A percentile compares a stretch with the other conserved stretches of the same genome.
Evolutionary conservation across 2,329 filamentous ascomycete species (phyloP).

Genomic region (Mariannaea elegans): DNA sequence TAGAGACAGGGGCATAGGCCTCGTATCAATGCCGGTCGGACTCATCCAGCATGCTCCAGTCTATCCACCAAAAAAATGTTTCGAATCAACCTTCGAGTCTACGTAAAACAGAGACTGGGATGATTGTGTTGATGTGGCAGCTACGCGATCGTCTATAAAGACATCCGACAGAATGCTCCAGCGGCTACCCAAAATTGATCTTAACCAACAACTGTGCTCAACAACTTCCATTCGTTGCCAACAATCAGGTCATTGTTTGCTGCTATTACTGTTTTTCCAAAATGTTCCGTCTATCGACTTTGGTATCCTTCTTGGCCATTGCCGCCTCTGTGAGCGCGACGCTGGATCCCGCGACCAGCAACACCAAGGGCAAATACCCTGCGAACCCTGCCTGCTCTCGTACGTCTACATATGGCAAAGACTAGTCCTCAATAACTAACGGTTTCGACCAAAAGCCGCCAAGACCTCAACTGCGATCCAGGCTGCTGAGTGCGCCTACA

Average conservation of each 20-base stretch:
- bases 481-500: conserved; percentile 38
- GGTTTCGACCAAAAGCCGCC: conserved; percentile 13
- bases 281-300: conserved; percentile 33
- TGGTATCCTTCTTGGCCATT: conserved; percentile 32
- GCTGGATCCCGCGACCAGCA: conserved; percentile 35
- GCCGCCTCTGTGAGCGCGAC: conserved; percentile 34
- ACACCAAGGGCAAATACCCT: conserved; percentile 38
- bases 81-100: background rate
- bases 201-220: background rate
- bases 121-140: background rate
- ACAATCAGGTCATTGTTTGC: background rate
- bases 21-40: background rate
- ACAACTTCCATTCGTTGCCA: background rate
- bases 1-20: background rate
- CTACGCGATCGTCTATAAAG: background rate
- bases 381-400: conserved; percentile 29
- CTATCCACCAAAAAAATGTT: background rate
- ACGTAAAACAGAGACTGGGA: background rate
- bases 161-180: background rate
- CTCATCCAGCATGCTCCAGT: background rate
- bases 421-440: background rate
- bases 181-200: background rate
- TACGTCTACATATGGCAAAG: conserved; percentile 1
- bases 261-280: background rate
- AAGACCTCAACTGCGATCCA: conserved; percentile 37